A percentile compares a stretch with the other conserved stretches of the same genome.
These are phyloP conservation scores for Clonostachys chloroleuca DNA, from an alignment of 2,329 filamentous ascomycete genomes.

Conservation along the genomic window DNA sequence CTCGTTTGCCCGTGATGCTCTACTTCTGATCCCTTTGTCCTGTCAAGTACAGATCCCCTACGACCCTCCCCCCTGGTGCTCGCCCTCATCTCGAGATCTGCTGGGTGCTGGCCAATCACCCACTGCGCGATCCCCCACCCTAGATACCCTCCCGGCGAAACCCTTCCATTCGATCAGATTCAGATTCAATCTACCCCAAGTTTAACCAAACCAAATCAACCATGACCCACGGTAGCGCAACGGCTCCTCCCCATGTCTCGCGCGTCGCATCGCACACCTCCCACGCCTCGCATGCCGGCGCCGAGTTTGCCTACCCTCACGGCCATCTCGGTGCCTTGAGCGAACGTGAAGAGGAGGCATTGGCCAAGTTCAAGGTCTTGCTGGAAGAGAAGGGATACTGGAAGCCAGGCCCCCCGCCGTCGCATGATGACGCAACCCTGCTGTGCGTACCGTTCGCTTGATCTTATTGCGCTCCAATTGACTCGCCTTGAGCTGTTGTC, in stretches of 20 bases:
- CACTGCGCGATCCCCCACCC: too few species aligned
- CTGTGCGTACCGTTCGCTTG: conserved; percentile 44
- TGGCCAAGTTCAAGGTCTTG: conserved; percentile 68
- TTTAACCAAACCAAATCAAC: too few species aligned
- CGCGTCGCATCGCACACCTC: too few species aligned
- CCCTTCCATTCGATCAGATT: too few species aligned
- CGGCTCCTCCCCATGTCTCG: too few species aligned
- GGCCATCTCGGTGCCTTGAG: conserved; percentile 81
- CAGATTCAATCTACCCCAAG: too few species aligned
- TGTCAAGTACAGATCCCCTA: neutral
- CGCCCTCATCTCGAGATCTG: too few species aligned
- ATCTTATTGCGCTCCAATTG: neutral
- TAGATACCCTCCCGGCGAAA: too few species aligned
- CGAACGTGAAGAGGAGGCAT: conserved; percentile 59
- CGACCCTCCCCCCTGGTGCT: neutral
- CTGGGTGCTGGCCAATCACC: too few species aligned
- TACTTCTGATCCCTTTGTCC: too few species aligned
- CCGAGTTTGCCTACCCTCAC: conserved; percentile 48
- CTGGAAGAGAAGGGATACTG: conserved; percentile 63
- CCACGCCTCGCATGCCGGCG: neutral
- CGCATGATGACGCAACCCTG: conserved; percentile 70
- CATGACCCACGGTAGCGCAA: too few species aligned
- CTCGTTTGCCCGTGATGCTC: too few species aligned
- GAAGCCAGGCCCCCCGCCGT: conserved; percentile 48
- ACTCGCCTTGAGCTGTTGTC: neutral